Conservation (phyloP, 371 early-diverging fungal species). For the Phascolomyces articulosus region DNA sequence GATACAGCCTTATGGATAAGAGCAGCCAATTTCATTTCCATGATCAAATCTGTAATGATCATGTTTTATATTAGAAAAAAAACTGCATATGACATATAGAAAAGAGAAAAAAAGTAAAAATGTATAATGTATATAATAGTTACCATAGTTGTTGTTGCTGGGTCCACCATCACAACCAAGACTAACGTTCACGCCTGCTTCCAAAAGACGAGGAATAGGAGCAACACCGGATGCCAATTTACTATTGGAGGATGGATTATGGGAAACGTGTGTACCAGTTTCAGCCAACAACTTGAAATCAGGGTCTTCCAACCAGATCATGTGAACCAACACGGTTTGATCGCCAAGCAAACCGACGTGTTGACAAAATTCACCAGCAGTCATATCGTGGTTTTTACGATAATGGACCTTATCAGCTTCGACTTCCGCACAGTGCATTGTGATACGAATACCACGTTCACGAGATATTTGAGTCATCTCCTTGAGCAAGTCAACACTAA, state of each 20-base stretch:
- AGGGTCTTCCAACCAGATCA: conserved; percentile 27
- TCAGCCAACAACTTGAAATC: conserved; percentile 25
- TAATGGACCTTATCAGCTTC: conserved; percentile 24
- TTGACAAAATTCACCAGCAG: conserved; percentile 24
- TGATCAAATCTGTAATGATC: conserved; percentile 15
- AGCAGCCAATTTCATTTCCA: conserved; percentile 31
- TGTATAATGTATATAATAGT: no score
- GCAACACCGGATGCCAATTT: conserved; percentile 28
- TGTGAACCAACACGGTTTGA: conserved; percentile 25
- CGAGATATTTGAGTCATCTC: conserved; percentile 26
- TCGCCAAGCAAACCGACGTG: conserved; percentile 24
- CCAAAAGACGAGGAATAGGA: conserved; percentile 21
- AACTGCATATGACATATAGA: no score
- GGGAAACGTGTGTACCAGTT: conserved; percentile 26
- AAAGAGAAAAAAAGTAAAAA: no score
- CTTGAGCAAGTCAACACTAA: conserved; percentile 28
- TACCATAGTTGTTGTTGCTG: conserved; percentile 23
- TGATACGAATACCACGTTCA: conserved; percentile 28
- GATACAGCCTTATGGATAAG: conserved; percentile 26
- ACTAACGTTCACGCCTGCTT: conserved; percentile 23
- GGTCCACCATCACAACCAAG: conserved; percentile 29
- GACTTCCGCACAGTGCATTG: conserved; percentile 33
- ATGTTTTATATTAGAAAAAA: neutral
- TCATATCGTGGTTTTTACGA: conserved; percentile 24
- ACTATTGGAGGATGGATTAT: conserved; percentile 27